These are phyloP conservation scores for Acacia melanoxylon DNA, from an alignment of 306 rosid genomes.

Conservation along the genomic window DNA sequence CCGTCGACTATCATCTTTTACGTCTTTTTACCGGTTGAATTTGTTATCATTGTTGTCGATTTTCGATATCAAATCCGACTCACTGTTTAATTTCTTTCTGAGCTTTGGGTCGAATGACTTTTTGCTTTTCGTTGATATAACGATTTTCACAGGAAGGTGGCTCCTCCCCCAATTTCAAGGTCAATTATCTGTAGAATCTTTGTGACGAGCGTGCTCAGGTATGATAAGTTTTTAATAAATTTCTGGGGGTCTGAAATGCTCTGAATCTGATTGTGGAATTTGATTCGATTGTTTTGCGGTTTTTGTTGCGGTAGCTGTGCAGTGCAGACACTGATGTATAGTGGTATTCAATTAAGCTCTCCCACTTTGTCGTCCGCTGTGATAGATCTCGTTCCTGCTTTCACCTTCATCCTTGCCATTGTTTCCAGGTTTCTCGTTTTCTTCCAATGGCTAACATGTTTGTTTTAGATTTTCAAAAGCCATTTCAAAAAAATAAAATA, in stretches of 20 bases:
- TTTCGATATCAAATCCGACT: not conserved
- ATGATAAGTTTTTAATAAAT: not conserved
- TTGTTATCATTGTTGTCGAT: not conserved
- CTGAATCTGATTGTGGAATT: not conserved
- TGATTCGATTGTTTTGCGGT: not conserved
- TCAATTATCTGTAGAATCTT: conserved; percentile 30
- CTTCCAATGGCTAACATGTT: not conserved
- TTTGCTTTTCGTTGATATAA: not conserved
- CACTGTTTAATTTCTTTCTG: not conserved
- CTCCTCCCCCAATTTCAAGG: conserved; percentile 35
- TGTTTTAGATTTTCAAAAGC: no score
- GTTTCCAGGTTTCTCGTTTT: not conserved
- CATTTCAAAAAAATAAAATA: no score
- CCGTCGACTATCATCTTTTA: not conserved
- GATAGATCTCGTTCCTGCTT: conserved; percentile 23
- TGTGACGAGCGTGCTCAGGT: conserved; percentile 39
- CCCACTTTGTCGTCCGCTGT: conserved; percentile 50
- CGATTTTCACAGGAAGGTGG: conserved; percentile 28
- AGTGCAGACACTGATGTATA: conserved; percentile 30
- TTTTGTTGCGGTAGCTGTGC: conserved; percentile 16
- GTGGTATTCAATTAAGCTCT: conserved; percentile 50
- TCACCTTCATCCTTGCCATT: not conserved
- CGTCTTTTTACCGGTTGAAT: not conserved
- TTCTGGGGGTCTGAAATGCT: not conserved
- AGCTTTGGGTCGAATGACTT: not conserved